Percentiles rank a stretch among this genome's conserved stretches.
Evolutionary conservation across 768 basidiomycete genomes (phyloP).

Genomic region (Ephemerocybe angulata): DNA sequence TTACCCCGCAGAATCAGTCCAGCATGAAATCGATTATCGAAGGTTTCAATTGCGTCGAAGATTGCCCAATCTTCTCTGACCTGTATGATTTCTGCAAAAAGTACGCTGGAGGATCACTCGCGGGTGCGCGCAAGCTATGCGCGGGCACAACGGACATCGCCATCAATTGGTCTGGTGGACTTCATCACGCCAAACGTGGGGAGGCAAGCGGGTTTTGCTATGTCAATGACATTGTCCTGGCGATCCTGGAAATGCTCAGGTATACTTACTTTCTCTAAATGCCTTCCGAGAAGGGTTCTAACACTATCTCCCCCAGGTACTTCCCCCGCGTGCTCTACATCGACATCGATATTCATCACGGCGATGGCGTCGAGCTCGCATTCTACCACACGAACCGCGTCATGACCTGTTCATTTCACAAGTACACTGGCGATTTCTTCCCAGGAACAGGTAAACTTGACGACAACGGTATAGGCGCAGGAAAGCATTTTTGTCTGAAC

Average conservation of each 20-base stretch:
- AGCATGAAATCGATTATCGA: constrained; percentile 78
- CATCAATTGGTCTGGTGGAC: constrained; percentile 97
- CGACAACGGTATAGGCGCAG: constrained; percentile 82
- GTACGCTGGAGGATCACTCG: constrained; percentile 90
- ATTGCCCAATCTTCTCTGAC: constrained; percentile 94
- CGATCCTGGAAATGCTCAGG: constrained; percentile 89
- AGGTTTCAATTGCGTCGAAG: constrained; percentile 92
- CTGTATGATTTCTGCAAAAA: constrained; percentile 93
- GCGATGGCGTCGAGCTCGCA: constrained; percentile 96
- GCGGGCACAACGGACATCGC: constrained; percentile 91
- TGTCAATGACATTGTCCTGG: constrained; percentile 94
- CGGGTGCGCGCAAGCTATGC: constrained; percentile 84
- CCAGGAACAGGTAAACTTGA: constrained; percentile 95
- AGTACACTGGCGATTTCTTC: constrained; percentile 98
- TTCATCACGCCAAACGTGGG: constrained; percentile 96
- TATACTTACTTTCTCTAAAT: constrained; percentile 31
- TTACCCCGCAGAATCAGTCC: constrained; percentile 70
- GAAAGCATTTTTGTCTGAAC: constrained; percentile 94
- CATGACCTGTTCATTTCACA: constrained; percentile 98
- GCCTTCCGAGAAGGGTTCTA: background rate
- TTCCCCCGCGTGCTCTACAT: constrained; percentile 95
- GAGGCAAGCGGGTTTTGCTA: constrained; percentile 99
- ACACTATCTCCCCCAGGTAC: constrained; percentile 47
- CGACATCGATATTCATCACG: constrained; percentile 99
- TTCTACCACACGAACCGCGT: constrained; percentile 99